These are phyloP conservation scores for Triticum turgidum DNA, from an alignment of 176 grass and related monocot species.

Conservation along the genomic window DNA sequence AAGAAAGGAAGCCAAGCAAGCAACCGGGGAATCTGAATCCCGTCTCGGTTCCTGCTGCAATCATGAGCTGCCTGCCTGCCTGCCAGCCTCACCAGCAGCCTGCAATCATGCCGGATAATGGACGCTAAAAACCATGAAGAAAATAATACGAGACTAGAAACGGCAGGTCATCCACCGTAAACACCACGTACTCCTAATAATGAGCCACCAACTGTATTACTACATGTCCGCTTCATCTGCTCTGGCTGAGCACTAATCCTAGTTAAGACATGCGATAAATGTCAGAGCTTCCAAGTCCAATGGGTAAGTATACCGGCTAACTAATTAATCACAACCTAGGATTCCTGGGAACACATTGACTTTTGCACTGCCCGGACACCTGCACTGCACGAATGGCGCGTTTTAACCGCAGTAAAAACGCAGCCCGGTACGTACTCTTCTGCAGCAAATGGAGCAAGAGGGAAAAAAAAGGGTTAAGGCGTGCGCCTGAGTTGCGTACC, in stretches of 20 bases:
- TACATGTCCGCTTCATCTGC: not conserved
- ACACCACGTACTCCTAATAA: not conserved
- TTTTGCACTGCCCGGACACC: not conserved
- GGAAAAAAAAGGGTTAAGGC: too few relatives aligned
- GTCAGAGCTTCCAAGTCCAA: not conserved
- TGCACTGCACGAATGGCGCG: constrained; percentile 16
- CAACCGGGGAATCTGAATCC: not conserved
- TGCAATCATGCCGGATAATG: not conserved
- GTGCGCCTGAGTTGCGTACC: too few relatives aligned
- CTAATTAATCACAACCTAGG: constrained; percentile 10
- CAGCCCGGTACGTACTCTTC: not conserved
- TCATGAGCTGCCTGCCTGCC: not conserved
- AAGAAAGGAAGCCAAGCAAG: not conserved
- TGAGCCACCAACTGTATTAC: not conserved
- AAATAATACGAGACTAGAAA: not conserved
- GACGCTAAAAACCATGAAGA: not conserved
- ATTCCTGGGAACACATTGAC: constrained; percentile 7
- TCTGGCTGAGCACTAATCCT: not conserved
- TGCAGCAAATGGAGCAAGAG: not conserved
- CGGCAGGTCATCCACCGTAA: not conserved
- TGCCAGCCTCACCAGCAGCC: too few relatives aligned
- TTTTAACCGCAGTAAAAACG: not conserved
- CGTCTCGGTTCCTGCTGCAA: not conserved
- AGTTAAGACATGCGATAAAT: not conserved
- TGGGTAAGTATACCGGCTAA: not conserved